These are phyloP conservation scores for Solanum sitiens DNA, from an alignment of 257 asterid genomes.

Conservation along the genomic window DNA sequence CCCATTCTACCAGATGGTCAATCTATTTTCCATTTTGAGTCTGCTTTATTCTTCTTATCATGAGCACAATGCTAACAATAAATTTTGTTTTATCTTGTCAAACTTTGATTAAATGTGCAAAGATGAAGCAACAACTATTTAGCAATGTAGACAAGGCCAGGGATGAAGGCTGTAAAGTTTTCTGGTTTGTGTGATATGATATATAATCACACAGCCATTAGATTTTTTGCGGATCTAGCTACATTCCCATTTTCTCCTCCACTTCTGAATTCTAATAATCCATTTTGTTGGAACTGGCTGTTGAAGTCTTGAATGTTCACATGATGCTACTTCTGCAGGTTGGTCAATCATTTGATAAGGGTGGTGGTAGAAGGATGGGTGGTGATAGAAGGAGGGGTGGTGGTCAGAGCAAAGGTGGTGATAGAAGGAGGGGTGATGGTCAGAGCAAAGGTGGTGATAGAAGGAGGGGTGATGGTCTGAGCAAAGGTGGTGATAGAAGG, in stretches of 20 bases:
- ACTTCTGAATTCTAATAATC: neutral
- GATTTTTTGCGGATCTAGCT: neutral
- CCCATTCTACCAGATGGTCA: neutral
- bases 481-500: neutral
- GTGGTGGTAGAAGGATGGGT: neutral
- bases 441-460: neutral
- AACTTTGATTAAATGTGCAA: neutral
- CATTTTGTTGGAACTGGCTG: neutral
- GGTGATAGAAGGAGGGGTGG: neutral
- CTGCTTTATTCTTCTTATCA: neutral
- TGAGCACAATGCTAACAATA: neutral
- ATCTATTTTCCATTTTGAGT: neutral
- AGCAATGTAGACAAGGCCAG: neutral
- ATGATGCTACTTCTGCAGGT: slow-evolving; percentile 3
- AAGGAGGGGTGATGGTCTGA: neutral
- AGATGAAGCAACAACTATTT: neutral
- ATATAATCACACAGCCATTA: neutral
- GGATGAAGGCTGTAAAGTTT: neutral
- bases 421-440: neutral
- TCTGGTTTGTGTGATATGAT: neutral
- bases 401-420: neutral
- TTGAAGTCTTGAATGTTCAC: neutral
- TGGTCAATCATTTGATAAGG: neutral
- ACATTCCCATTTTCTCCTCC: neutral
- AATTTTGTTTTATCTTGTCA: neutral